Evolutionary conservation across 805 yeast species (phyloP).

Genomic region (Metschnikowia kunwiensis): DNA sequence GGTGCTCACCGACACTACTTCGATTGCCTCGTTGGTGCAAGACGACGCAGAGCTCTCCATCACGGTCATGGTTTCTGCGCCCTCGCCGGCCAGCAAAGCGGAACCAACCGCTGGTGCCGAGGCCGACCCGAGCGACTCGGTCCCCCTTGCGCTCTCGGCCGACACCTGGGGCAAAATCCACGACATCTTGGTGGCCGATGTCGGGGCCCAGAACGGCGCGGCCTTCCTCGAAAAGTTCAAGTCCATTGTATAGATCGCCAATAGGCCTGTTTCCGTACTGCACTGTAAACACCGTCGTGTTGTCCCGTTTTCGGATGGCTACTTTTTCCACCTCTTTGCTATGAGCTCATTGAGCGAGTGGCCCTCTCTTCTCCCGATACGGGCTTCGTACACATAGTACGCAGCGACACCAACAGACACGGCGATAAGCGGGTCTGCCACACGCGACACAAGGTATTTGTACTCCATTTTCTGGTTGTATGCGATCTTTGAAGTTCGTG

Average conservation of each 20-base stretch:
- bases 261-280: too few relatives aligned
- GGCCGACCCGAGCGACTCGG: constrained; percentile 8
- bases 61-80: constrained; percentile 21
- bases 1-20: constrained; percentile 52
- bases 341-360: constrained; percentile 57
- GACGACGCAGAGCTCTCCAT: constrained; percentile 10
- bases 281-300: too few relatives aligned
- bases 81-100: constrained; percentile 3
- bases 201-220: constrained; percentile 25
- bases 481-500: too few relatives aligned
- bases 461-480: constrained; percentile 27
- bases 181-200: constrained; percentile 30
- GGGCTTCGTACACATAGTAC: constrained; percentile 59
- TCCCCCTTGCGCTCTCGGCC: constrained; percentile 11
- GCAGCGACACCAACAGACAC: constrained; percentile 59
- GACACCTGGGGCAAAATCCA: constrained; percentile 47
- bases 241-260: constrained; percentile 5
- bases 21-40: constrained; percentile 28
- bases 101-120: not conserved
- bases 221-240: constrained; percentile 29
- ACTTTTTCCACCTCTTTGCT: constrained; percentile 27
- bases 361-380: constrained; percentile 56
- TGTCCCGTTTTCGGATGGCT: too few relatives aligned
- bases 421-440: constrained; percentile 65
- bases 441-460: constrained; percentile 50